Conservation (phyloP, 306 rosid species). For the Echinosophora koreensis region DNA sequence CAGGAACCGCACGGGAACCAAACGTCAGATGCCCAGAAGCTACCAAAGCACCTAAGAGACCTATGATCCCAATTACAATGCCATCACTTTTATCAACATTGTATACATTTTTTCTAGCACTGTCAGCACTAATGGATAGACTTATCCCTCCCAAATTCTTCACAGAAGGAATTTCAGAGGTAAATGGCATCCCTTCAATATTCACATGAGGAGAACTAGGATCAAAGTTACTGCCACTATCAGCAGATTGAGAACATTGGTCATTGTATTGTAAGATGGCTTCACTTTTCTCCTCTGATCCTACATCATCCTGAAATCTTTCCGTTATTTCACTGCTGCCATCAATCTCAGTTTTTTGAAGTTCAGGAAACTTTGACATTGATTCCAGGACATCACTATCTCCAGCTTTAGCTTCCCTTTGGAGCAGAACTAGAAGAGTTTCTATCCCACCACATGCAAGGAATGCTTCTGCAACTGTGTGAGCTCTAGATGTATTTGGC, state of each 20-base stretch:
- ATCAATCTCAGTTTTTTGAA: slow-evolving; percentile 52
- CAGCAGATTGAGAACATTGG: slow-evolving; percentile 60
- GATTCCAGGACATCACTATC: slow-evolving; percentile 68
- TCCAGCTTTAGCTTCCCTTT: slow-evolving; percentile 86
- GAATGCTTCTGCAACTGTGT: slow-evolving; percentile 88
- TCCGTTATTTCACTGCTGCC: slow-evolving; percentile 51
- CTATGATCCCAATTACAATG: slow-evolving; percentile 85
- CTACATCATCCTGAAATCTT: slow-evolving; percentile 57
- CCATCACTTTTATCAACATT: slow-evolving; percentile 91
- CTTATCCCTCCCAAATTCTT: slow-evolving; percentile 94
- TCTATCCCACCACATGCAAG: slow-evolving; percentile 89
- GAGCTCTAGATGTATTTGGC: slow-evolving; percentile 87
- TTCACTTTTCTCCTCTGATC: slow-evolving; percentile 56
- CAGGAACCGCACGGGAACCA: slow-evolving; percentile 61
- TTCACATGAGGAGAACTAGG: slow-evolving; percentile 55
- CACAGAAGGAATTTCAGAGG: slow-evolving; percentile 61
- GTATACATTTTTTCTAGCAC: slow-evolving; percentile 94
- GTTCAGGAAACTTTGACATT: slow-evolving; percentile 48
- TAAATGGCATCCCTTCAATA: slow-evolving; percentile 61
- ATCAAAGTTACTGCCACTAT: slow-evolving; percentile 53
- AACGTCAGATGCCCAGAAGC: slow-evolving; percentile 85
- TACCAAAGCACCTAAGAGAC: slow-evolving; percentile 85
- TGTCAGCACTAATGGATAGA: slow-evolving; percentile 90
- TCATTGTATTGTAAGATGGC: slow-evolving; percentile 52
- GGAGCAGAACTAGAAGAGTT: slow-evolving; percentile 93